These are phyloP conservation scores for Fennellomyces sp. DNA, from an alignment of 371 early-diverging fungal species.

Conservation along the genomic window DNA sequence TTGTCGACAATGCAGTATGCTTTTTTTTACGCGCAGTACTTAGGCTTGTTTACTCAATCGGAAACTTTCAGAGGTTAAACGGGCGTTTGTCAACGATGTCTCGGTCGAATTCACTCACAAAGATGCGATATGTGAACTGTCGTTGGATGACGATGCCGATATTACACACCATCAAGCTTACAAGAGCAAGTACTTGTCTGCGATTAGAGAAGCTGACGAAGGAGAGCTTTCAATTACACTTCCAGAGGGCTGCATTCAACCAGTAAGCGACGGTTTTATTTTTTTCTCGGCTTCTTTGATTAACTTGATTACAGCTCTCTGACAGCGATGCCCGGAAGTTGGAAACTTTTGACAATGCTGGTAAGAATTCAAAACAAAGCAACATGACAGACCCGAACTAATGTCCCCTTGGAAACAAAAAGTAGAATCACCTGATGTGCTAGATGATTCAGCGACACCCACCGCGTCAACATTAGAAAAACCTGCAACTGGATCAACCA, in stretches of 20 bases:
- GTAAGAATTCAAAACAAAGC: not conserved
- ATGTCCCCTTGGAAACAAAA: too few relatives aligned
- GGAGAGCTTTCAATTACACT: conserved; percentile 70
- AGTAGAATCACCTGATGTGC: not conserved
- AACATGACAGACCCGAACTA: too few relatives aligned
- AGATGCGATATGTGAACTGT: conserved; percentile 56
- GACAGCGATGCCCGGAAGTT: not conserved
- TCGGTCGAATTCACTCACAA: conserved; percentile 53
- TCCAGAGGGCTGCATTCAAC: conserved; percentile 54
- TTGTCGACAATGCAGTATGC: conserved; percentile 67
- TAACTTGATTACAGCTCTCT: not conserved
- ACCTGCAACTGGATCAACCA: not conserved
- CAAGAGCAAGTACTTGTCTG: conserved; percentile 58
- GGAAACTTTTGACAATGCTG: not conserved
- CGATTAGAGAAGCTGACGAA: conserved; percentile 64
- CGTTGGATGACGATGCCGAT: conserved; percentile 48
- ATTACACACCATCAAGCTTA: conserved; percentile 64
- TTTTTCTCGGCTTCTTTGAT: not conserved
- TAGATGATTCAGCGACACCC: not conserved
- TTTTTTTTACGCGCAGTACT: conserved; percentile 1
- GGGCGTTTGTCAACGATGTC: conserved; percentile 59
- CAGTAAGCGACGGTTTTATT: conserved; percentile 19
- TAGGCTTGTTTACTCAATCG: not conserved
- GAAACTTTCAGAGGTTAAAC: conserved; percentile 50
- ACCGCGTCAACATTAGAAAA: not conserved